Evolutionary conservation across 2,329 filamentous ascomycete genomes (phyloP).

Genomic region (Thelonectria discophora): DNA sequence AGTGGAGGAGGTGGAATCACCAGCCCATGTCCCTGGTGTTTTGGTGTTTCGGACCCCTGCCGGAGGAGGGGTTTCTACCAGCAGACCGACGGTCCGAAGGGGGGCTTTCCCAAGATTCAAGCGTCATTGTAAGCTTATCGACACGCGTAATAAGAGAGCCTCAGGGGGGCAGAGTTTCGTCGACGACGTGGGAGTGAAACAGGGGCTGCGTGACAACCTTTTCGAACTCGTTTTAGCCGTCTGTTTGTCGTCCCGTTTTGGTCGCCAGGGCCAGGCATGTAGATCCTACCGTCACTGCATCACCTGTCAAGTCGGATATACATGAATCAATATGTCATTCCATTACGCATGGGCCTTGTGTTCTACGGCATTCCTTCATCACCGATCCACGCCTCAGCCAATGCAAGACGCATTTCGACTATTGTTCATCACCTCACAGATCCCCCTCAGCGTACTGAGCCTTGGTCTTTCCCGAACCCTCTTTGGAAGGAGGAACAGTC

Average conservation of each 20-base stretch:
- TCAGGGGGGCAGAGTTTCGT: not conserved
- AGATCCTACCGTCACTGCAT: not conserved
- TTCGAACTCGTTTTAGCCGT: too few relatives aligned
- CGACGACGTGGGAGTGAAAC: not conserved
- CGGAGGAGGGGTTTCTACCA: not conserved
- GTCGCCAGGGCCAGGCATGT: not conserved
- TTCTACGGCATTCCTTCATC: not conserved
- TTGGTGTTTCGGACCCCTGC: not conserved
- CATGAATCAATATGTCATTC: not conserved
- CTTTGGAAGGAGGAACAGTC: not conserved
- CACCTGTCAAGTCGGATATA: not conserved
- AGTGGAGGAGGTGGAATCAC: not conserved
- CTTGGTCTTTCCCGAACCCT: not conserved
- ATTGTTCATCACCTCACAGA: not conserved
- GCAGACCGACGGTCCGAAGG: not conserved
- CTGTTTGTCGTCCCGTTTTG: not conserved
- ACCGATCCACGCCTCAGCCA: too few relatives aligned
- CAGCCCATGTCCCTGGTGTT: too few relatives aligned
- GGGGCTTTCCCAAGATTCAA: not conserved
- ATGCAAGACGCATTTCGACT: too few relatives aligned
- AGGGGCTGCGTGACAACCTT: not conserved
- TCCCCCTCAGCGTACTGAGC: not conserved
- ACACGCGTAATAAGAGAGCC: not conserved
- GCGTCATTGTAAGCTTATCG: constrained; percentile 1
- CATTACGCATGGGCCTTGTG: not conserved